These are phyloP conservation scores for Chrysanthemum makinoi DNA, from an alignment of 129 eudicot species.

Conservation along the genomic window DNA sequence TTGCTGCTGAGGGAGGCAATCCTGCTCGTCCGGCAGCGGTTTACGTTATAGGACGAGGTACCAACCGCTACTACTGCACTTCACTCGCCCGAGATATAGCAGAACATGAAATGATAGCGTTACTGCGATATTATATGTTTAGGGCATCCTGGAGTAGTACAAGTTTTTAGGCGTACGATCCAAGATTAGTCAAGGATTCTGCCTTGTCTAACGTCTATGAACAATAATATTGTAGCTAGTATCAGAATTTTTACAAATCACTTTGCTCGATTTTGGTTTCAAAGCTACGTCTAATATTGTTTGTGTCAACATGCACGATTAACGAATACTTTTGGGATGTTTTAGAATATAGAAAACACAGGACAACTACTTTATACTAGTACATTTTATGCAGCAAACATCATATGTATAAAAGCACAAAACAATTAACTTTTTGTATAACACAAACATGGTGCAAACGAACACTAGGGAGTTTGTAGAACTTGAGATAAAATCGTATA, in stretches of 20 bases:
- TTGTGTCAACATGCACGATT: not conserved
- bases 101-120: constrained; percentile 15
- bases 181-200: not conserved
- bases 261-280: not conserved
- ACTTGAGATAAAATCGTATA: too few species aligned
- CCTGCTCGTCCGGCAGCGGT: not conserved
- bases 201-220: not conserved
- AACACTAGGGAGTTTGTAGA: too few species aligned
- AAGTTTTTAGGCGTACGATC: constrained; percentile 15
- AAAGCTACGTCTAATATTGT: not conserved
- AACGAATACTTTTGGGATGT: not conserved
- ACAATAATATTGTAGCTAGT: not conserved
- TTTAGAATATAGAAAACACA: not conserved
- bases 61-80: constrained; percentile 19
- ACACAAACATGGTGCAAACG: too few species aligned
- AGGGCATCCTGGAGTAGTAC: not conserved
- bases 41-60: constrained; percentile 26
- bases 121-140: constrained; percentile 22
- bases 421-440: not conserved
- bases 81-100: constrained; percentile 10
- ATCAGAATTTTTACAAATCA: not conserved
- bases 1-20: constrained; percentile 9
- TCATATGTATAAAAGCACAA: not conserved
- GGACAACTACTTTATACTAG: too few species aligned
- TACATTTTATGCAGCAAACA: too few species aligned